Conservation (phyloP, 1,139 yeast genomes). For the Kurtzmaniella natalensis region DNA sequence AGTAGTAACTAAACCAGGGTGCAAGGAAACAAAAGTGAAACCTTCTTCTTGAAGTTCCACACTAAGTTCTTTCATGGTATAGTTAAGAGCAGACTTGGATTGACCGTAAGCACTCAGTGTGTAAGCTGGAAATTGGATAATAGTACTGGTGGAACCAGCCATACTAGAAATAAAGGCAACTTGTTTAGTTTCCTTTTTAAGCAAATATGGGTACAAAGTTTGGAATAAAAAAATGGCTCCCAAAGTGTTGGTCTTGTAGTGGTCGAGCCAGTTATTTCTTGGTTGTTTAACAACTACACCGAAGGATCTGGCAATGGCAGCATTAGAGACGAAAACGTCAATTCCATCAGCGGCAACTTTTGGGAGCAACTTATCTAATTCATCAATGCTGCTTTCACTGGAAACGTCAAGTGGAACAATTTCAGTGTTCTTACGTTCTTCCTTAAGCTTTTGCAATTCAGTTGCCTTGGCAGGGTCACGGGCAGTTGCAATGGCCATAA, state of each 20-base stretch:
- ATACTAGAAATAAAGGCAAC: constrained; percentile 21
- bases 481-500: constrained; percentile 15
- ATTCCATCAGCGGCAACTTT: constrained; percentile 7
- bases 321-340: constrained; percentile 17
- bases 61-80: constrained; percentile 1
- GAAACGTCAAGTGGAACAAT: constrained; percentile 6
- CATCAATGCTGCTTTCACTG: constrained; percentile 6
- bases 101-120: constrained; percentile 7
- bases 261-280: constrained; percentile 13
- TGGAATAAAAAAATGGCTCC: constrained; percentile 27
- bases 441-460: constrained; percentile 6
- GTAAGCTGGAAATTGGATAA: constrained; percentile 9
- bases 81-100: constrained; percentile 25
- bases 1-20: constrained; percentile 30
- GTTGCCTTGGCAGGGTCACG: constrained; percentile 13
- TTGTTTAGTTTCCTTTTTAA: constrained; percentile 16
- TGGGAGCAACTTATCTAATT: constrained; percentile 5
- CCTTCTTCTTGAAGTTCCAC: constrained; percentile 13
- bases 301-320: constrained; percentile 11
- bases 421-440: constrained; percentile 4
- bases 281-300: constrained; percentile 6
- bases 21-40: constrained; percentile 20
- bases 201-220: constrained; percentile 7
- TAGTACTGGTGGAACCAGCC: constrained; percentile 17
- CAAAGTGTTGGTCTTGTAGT: constrained; percentile 21